Percentiles rank a stretch among this genome's conserved stretches.
Evolutionary conservation across 768 basidiomycete species (phyloP).

Genomic region (Candolleomyces eurysporus): DNA sequence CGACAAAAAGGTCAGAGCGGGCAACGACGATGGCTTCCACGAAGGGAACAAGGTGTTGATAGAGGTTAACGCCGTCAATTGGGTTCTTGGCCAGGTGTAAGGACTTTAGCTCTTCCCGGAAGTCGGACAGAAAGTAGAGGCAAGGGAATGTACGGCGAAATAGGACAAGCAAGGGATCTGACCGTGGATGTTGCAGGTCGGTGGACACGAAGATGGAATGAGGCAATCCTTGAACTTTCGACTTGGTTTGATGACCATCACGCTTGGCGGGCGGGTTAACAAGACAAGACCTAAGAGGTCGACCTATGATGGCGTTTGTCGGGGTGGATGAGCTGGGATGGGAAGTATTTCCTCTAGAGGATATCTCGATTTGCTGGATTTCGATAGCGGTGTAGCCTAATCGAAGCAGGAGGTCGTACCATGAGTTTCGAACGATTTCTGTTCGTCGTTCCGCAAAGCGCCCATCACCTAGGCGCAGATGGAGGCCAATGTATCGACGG

Average conservation of each 20-base stretch:
- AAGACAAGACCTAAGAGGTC: too few species aligned
- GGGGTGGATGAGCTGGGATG: background rate
- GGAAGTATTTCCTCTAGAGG: background rate
- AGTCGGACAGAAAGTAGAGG: conserved; percentile 24
- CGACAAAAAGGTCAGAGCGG: conserved; percentile 54
- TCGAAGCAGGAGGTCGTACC: conserved; percentile 54
- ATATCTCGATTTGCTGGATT: background rate
- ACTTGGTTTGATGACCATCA: background rate
- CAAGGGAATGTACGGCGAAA: conserved; percentile 26
- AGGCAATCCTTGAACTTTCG: conserved; percentile 4
- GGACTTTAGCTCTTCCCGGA: conserved; percentile 12
- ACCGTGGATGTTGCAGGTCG: conserved; percentile 21
- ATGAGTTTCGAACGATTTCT: conserved; percentile 45
- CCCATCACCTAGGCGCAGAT: conserved; percentile 71
- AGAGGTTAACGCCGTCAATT: conserved; percentile 20
- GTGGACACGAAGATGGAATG: conserved; percentile 23
- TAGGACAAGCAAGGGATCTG: conserved; percentile 20
- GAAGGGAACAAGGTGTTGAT: conserved; percentile 48
- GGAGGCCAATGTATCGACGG: conserved; percentile 55
- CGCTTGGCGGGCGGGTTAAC: too few species aligned
- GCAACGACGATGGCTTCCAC: conserved; percentile 71
- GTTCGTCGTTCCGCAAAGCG: conserved; percentile 45
- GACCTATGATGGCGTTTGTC: too few species aligned
- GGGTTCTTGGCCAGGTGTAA: conserved; percentile 19
- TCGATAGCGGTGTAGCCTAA: conserved; percentile 14